Percentiles rank a stretch among this genome's conserved stretches.
Evolutionary conservation across 352 stramenopile species (phyloP).

Genomic region (Globisporangium canariense): DNA sequence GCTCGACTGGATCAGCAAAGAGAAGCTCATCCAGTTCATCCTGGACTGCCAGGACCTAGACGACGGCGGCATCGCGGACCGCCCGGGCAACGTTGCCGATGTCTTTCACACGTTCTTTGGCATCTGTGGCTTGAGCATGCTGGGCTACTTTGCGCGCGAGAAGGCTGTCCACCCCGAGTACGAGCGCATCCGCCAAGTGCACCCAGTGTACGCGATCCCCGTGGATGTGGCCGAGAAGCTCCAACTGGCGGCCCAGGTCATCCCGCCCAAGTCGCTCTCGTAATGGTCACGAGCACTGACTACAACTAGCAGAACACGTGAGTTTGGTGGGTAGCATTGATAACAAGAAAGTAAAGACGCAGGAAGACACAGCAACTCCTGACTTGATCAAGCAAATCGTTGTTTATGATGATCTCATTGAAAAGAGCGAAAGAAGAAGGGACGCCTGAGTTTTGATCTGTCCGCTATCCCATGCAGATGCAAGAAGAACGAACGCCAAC

Average conservation of each 20-base stretch:
- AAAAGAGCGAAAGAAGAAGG: too few species aligned
- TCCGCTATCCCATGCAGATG: too few species aligned
- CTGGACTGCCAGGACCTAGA: constrained; percentile 96
- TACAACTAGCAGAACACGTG: background rate
- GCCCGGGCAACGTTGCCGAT: constrained; percentile 95
- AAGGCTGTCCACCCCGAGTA: constrained; percentile 52
- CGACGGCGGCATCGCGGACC: constrained; percentile 97
- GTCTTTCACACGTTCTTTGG: constrained; percentile 99
- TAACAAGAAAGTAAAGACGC: too few species aligned
- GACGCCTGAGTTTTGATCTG: too few species aligned
- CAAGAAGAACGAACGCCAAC: too few species aligned
- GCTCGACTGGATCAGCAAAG: constrained; percentile 94
- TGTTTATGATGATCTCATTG: too few species aligned
- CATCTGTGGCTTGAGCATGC: constrained; percentile 92
- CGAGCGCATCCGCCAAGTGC: constrained; percentile 81
- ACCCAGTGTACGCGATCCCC: constrained; percentile 95
- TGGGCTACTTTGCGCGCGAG: constrained; percentile 90
- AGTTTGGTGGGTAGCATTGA: background rate
- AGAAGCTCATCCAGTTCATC: constrained; percentile 93
- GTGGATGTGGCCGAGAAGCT: constrained; percentile 88
- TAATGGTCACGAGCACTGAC: background rate
- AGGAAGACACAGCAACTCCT: too few species aligned
- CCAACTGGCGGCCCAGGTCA: constrained; percentile 75
- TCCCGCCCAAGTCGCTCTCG: constrained; percentile 21
- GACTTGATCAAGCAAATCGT: too few species aligned